Evolutionary conservation across 257 asterid genomes (phyloP).

Genomic region (Solanum stenotomum): DNA sequence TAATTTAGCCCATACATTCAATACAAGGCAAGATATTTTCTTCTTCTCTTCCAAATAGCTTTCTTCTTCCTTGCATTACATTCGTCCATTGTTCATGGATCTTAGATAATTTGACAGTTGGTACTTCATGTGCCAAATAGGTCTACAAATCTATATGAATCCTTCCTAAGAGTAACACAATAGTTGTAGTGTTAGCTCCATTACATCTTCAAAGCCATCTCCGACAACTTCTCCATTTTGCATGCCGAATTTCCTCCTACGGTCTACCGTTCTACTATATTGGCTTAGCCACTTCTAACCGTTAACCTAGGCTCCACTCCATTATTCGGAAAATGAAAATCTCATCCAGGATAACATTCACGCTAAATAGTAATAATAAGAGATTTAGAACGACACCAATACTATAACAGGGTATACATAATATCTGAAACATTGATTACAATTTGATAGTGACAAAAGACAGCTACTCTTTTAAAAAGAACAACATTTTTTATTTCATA

Average conservation of each 20-base stretch:
- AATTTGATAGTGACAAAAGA: no score
- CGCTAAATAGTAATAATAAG: no score
- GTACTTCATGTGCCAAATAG: not conserved
- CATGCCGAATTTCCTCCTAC: slow-evolving; percentile 3
- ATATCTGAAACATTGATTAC: no score
- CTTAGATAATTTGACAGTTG: not conserved
- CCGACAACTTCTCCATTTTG: slow-evolving; percentile 6
- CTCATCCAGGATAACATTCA: no score
- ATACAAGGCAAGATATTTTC: not conserved
- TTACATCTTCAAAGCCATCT: slow-evolving; percentile 6
- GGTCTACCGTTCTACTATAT: not conserved
- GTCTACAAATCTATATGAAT: not conserved
- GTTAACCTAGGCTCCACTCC: not conserved
- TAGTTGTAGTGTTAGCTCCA: no score
- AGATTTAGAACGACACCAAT: no score
- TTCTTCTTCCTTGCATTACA: not conserved
- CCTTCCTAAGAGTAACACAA: not conserved
- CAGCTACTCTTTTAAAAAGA: no score
- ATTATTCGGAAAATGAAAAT: no score
- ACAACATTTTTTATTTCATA: no score
- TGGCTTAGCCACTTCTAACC: not conserved
- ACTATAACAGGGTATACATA: no score
- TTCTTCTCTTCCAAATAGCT: not conserved
- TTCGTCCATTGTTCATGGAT: no score
- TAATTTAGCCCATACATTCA: not conserved